Evolutionary conservation across 768 basidiomycete genomes (phyloP).

Genomic region (Polyporus arcularius): DNA sequence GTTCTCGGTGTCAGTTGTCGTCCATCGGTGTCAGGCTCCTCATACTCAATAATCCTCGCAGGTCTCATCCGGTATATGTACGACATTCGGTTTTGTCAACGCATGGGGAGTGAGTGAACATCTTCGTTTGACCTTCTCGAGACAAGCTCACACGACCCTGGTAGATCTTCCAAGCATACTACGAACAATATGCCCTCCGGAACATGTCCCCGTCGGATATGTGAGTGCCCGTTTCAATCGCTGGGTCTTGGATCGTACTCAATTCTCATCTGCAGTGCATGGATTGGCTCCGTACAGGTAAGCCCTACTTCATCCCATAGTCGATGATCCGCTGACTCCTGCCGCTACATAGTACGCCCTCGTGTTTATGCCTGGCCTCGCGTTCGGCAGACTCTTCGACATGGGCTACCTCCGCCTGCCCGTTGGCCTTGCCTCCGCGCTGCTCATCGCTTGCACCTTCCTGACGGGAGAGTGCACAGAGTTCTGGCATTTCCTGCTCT

Average conservation of each 20-base stretch:
- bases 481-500: constrained; percentile 80
- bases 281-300: constrained; percentile 81
- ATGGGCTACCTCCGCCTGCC: constrained; percentile 63
- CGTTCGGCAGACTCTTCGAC: constrained; percentile 73
- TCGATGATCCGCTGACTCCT: not conserved
- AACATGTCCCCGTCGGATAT: constrained; percentile 61
- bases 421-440: constrained; percentile 45
- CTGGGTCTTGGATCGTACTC: not conserved
- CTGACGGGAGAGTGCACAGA: constrained; percentile 68
- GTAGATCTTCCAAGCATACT: constrained; percentile 75
- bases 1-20: constrained; percentile 40
- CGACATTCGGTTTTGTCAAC: constrained; percentile 71
- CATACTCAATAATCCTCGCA: not conserved
- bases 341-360: constrained; percentile 53
- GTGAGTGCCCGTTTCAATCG: constrained; percentile 34
- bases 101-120: constrained; percentile 64
- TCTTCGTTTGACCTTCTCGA: not conserved
- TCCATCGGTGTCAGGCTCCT: not conserved
- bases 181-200: constrained; percentile 53
- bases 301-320: not conserved
- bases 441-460: constrained; percentile 59
- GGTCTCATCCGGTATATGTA: constrained; percentile 39
- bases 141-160: not conserved
- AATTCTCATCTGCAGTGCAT: constrained; percentile 47
- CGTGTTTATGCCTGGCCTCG: constrained; percentile 59